Evolutionary conservation across 75 land plant genomes (phyloP).

Genomic region (Picea sitchensis): DNA sequence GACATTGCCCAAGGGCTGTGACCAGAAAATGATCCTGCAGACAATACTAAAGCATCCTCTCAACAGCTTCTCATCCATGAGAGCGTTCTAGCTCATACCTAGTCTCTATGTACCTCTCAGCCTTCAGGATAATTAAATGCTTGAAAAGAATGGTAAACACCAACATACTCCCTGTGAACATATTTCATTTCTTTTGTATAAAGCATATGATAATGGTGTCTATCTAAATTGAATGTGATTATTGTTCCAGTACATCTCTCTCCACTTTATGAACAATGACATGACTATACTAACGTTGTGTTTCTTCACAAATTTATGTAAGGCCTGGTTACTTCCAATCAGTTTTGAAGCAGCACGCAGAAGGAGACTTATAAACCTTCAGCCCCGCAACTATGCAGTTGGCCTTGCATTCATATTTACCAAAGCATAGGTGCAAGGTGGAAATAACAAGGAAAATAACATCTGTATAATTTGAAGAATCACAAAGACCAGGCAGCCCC

Average conservation of each 20-base stretch:
- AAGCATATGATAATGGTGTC: background rate
- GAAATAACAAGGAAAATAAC: too few species aligned
- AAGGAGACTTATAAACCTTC: too few species aligned
- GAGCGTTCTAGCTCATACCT: background rate
- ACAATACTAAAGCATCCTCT: background rate
- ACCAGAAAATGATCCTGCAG: background rate
- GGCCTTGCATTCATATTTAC: too few species aligned
- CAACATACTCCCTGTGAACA: background rate
- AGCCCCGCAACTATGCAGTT: too few species aligned
- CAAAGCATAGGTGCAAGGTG: too few species aligned
- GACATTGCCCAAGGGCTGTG: background rate
- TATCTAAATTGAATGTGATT: background rate
- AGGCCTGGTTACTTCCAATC: too few species aligned
- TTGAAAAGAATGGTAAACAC: background rate
- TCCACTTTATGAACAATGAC: background rate
- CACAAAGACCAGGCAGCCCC: too few species aligned
- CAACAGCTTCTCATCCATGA: too few species aligned
- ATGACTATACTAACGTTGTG: background rate
- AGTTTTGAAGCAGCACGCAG: too few species aligned
- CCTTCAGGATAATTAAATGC: background rate
- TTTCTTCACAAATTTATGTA: background rate
- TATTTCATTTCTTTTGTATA: background rate
- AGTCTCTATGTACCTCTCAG: background rate
- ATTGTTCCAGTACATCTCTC: background rate
- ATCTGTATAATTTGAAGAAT: too few species aligned